Evolutionary conservation across 768 basidiomycete genomes (phyloP).

Genomic region (Mycena metata): DNA sequence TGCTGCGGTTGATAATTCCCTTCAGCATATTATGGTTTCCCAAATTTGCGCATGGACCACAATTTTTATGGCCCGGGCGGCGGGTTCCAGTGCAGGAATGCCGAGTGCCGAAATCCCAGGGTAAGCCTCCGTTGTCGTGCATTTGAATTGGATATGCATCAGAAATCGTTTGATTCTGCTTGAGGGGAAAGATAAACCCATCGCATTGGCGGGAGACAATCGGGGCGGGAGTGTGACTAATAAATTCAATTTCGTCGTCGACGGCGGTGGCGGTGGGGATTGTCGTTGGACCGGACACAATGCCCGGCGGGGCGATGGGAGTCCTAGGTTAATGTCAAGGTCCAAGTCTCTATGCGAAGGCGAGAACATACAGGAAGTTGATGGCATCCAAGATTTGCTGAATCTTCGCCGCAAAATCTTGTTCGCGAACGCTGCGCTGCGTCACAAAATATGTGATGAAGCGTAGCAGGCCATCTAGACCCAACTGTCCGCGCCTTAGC

Average conservation of each 20-base stretch:
- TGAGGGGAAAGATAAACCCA: constrained; percentile 13
- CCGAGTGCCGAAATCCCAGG: constrained; percentile 9
- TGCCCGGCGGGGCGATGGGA: not conserved
- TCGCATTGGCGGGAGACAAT: not conserved
- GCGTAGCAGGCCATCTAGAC: not conserved
- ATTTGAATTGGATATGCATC: not conserved
- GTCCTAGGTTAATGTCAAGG: too few relatives aligned
- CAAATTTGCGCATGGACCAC: not conserved
- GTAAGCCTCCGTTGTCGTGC: not conserved
- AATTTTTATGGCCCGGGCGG: not conserved
- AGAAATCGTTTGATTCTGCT: not conserved
- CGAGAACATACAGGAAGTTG: not conserved
- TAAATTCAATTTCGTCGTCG: constrained; percentile 1
- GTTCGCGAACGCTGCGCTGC: constrained; percentile 17
- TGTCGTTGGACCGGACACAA: too few relatives aligned
- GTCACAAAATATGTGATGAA: not conserved
- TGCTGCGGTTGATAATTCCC: constrained; percentile 11
- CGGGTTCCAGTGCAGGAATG: not conserved
- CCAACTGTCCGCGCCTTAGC: not conserved
- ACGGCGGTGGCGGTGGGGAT: not conserved
- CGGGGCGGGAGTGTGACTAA: not conserved
- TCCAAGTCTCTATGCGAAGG: too few relatives aligned
- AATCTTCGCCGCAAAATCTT: constrained; percentile 12
- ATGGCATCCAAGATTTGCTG: constrained; percentile 12
- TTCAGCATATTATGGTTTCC: not conserved